Conservation (phyloP, 2,329 filamentous ascomycete species). For the Allantophomopsis cytisporea region DNA sequence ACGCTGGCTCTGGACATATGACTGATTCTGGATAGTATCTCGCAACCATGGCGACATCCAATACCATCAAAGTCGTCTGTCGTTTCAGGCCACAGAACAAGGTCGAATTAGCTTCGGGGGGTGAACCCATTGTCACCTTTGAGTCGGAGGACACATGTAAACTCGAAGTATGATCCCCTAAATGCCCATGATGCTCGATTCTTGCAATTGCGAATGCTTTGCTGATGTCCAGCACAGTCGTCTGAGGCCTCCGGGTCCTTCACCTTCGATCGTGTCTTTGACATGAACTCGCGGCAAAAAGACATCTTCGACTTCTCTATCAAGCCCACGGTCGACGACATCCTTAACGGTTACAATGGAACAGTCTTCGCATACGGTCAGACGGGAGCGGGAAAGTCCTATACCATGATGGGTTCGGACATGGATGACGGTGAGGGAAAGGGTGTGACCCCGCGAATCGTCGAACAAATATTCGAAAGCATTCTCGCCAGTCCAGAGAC, state of each 20-base stretch:
- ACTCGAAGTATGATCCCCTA: conserved; percentile 54
- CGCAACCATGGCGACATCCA: conserved; percentile 27
- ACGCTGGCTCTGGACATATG: conserved; percentile 12
- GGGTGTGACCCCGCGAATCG: conserved; percentile 92
- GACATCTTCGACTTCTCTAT: conserved; percentile 99
- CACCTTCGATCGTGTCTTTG: conserved; percentile 96
- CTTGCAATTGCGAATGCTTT: neutral
- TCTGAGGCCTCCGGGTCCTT: conserved; percentile 74
- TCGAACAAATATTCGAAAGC: conserved; percentile 94
- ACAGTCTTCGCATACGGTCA: conserved; percentile 98
- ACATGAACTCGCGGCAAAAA: conserved; percentile 77
- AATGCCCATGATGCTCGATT: neutral
- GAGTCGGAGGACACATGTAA: conserved; percentile 78
- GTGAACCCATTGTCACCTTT: conserved; percentile 84
- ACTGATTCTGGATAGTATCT: conserved; percentile 13
- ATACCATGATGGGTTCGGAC: conserved; percentile 96
- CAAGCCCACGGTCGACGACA: conserved; percentile 89
- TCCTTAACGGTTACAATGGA: conserved; percentile 97
- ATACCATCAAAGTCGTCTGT: conserved; percentile 81
- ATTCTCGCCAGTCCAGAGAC: conserved; percentile 84
- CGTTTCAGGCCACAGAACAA: conserved; percentile 97
- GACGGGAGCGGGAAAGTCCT: conserved; percentile 96
- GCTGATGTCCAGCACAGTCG: conserved; percentile 38
- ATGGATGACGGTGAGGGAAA: conserved; percentile 82
- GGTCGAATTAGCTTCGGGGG: conserved; percentile 78